Evolutionary conservation across 2,329 filamentous ascomycete species (phyloP).

Genomic region (Penicillium concentricum): DNA sequence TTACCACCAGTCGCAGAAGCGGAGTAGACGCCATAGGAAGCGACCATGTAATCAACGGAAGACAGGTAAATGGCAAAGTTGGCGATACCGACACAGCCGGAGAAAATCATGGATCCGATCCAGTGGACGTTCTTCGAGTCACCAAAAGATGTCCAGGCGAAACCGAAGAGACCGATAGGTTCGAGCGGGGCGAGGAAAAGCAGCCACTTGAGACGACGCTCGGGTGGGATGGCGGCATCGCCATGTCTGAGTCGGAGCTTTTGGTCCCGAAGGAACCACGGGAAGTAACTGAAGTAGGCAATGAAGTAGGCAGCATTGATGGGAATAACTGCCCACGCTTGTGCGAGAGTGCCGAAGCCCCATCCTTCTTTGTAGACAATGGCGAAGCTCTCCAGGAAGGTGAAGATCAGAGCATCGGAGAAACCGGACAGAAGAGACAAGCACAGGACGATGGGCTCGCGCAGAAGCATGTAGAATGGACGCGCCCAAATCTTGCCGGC

Average conservation of each 20-base stretch:
- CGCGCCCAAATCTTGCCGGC: conserved; percentile 53
- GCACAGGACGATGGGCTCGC: conserved; percentile 68
- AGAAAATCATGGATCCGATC: conserved; percentile 67
- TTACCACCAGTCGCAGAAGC: conserved; percentile 74
- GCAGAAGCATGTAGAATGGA: conserved; percentile 69
- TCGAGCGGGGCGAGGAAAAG: conserved; percentile 61
- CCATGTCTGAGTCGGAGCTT: conserved; percentile 43
- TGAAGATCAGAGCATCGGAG: conserved; percentile 67
- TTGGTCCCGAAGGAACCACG: conserved; percentile 46
- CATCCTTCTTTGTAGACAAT: conserved; percentile 57
- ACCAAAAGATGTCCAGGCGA: conserved; percentile 65
- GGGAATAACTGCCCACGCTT: conserved; percentile 64
- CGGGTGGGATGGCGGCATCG: conserved; percentile 56
- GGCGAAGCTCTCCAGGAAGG: conserved; percentile 58
- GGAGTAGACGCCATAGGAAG: conserved; percentile 69
- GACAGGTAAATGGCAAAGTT: conserved; percentile 73
- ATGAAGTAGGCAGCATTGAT: conserved; percentile 67
- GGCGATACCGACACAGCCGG: conserved; percentile 65
- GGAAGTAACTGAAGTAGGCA: conserved; percentile 56
- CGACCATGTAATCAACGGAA: conserved; percentile 74
- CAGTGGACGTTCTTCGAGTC: conserved; percentile 61
- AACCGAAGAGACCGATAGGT: conserved; percentile 66
- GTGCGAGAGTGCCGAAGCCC: conserved; percentile 57
- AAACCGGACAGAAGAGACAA: conserved; percentile 70
- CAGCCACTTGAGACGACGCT: conserved; percentile 66